Evolutionary conservation across 768 basidiomycete species (phyloP), one percentile per base, ranked within the genome.

Genomic region (Candolleomyces eurysporus): DNA sequence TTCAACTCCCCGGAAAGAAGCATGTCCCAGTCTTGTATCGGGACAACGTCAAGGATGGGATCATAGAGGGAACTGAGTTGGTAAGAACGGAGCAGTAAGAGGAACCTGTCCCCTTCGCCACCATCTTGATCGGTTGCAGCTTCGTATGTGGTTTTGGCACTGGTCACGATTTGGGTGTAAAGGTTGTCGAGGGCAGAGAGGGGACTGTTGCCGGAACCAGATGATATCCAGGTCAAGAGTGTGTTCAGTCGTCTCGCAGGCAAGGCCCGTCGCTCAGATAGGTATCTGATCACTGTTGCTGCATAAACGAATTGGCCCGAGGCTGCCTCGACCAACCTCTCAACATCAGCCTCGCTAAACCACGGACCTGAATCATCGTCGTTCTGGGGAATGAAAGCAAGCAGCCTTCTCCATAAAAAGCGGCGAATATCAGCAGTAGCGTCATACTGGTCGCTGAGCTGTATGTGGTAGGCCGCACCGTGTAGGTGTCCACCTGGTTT

Each of bases 261-360:
- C 9, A 19, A 36, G 4, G 22, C 31, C 13, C 45, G 31, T 7
- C 17, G 46, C 60, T 68, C 70, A 61, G 22, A 42, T 17, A 67
- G 57, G 43, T 57, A 67, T 17, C 60, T 62, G 40, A 62, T n/a
- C 3, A 52, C 58, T 1, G 63, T 65, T 10, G 62, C 56, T 10
- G 64, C 64, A 49, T 58, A 67, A 40, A 65, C 36, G 31, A 67
- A 67, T 42, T 62, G 64, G 3, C 63, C 62, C 5, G 62, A 65
- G 2, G 66, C 57, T 1, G 40, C 51, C 8, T 48, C 39, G 26
- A 67, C 60, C 16, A 67, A 40, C 6, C 53, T 43, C 22, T 43
- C 22, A 22, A 62, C 22, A 5, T 46, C 61, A 1, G 39, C 53
- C 40, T 55, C 51, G 13, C 57, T 31, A 26, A 64, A 64, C 66